Conservation (phyloP, 805 yeast species). For the Candida yuanshanica region DNA sequence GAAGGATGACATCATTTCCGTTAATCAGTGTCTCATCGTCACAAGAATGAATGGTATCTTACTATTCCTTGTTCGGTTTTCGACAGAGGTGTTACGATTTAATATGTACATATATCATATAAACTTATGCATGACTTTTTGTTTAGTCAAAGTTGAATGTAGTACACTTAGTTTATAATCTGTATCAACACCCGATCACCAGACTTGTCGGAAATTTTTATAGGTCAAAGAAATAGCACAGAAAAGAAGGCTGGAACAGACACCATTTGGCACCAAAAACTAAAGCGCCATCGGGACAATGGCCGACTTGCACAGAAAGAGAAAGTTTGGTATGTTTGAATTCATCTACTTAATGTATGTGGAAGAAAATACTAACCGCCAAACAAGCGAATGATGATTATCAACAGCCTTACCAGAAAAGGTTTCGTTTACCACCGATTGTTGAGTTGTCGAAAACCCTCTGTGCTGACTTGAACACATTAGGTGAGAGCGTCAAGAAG, state of each 20-base stretch:
- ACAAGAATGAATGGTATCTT: neutral
- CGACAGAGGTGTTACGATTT: neutral
- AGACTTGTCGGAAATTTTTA: neutral
- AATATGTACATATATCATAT: neutral
- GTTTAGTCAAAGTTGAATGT: neutral
- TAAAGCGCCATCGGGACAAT: slow-evolving; percentile 4
- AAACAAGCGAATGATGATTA: slow-evolving; percentile 19
- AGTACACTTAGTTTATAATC: too few relatives aligned
- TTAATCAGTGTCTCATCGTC: slow-evolving; percentile 9
- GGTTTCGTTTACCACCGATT: slow-evolving; percentile 36
- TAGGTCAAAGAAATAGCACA: too few relatives aligned
- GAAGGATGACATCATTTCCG: slow-evolving; percentile 11
- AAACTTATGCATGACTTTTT: neutral
- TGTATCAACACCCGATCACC: neutral
- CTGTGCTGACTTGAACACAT: slow-evolving; percentile 45
- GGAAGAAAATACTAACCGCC: slow-evolving; percentile 6
- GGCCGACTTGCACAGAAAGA: slow-evolving; percentile 23
- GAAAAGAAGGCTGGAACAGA: neutral
- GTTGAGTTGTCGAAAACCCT: slow-evolving; percentile 41
- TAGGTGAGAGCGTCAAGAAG: slow-evolving; percentile 48
- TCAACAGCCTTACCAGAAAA: slow-evolving; percentile 20
- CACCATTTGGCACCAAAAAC: neutral
- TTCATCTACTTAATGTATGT: neutral
- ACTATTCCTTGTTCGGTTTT: neutral
- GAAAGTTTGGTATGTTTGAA: slow-evolving; percentile 21